These are phyloP conservation scores for Gnomoniopsis sp. DNA, from an alignment of 2,329 filamentous ascomycete species.

Conservation along the genomic window DNA sequence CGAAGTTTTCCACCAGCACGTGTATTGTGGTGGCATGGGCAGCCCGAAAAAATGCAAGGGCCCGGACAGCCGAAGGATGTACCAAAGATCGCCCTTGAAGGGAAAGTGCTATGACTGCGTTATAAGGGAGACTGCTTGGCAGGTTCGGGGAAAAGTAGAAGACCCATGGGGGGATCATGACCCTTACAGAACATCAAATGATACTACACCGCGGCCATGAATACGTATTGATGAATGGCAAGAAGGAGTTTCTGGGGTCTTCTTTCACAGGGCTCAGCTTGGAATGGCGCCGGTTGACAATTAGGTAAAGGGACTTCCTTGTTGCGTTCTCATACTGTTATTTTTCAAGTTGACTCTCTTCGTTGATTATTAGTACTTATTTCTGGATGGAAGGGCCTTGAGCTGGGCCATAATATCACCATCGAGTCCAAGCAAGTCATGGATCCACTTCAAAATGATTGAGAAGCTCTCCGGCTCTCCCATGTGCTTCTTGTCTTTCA, in stretches of 20 bases:
- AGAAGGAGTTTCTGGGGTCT: neutral
- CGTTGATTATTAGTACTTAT: constrained; percentile 16
- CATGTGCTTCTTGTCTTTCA: constrained; percentile 32
- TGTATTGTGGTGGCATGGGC: neutral
- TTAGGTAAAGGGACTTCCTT: neutral
- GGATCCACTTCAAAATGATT: constrained; percentile 31
- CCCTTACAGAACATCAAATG: neutral
- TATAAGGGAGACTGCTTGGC: neutral
- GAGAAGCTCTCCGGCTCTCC: constrained; percentile 31
- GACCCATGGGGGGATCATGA: neutral
- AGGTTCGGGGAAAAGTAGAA: neutral
- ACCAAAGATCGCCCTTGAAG: neutral
- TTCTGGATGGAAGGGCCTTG: neutral
- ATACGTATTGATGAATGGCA: neutral
- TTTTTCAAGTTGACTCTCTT: neutral
- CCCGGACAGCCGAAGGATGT: neutral
- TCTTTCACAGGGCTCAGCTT: neutral
- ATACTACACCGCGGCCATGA: neutral
- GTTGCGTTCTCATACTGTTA: neutral
- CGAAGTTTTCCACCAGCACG: neutral
- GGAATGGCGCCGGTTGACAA: neutral
- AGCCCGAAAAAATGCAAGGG: neutral
- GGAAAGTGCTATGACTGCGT: neutral
- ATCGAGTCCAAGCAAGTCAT: constrained; percentile 27
- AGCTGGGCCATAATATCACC: constrained; percentile 20